Evolutionary conservation across 768 basidiomycete genomes (phyloP).

Genomic region (Kwoniella newhampshirensis): DNA sequence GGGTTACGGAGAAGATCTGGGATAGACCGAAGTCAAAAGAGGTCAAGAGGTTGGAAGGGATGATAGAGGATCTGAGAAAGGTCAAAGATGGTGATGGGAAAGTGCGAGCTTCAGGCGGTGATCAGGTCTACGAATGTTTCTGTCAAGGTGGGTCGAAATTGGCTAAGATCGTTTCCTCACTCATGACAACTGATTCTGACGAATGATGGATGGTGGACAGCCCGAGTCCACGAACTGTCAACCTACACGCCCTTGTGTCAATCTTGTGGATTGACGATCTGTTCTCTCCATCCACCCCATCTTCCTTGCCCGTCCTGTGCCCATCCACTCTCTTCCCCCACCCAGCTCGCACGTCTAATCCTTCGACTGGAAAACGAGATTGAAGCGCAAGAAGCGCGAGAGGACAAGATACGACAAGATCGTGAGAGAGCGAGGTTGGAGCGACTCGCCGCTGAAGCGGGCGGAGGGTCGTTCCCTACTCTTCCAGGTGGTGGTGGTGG

Average conservation of each 20-base stretch:
- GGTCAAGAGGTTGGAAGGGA: slow-evolving; percentile 42
- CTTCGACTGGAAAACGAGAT: slow-evolving; percentile 40
- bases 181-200: too few species aligned
- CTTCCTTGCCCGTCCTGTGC: slow-evolving; percentile 53
- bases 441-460: slow-evolving; percentile 32
- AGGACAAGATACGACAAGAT: slow-evolving; percentile 32
- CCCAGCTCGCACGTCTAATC: slow-evolving; percentile 41
- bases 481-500: slow-evolving; percentile 15
- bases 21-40: slow-evolving; percentile 40
- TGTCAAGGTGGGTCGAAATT: slow-evolving; percentile 47
- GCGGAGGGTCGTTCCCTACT: slow-evolving; percentile 48
- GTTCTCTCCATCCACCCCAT: slow-evolving; percentile 50
- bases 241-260: slow-evolving; percentile 51
- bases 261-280: slow-evolving; percentile 52
- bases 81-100: slow-evolving; percentile 34
- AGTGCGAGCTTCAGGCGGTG: slow-evolving; percentile 17
- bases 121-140: slow-evolving; percentile 38
- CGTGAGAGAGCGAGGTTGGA: slow-evolving; percentile 32
- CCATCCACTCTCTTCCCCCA: slow-evolving; percentile 30
- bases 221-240: slow-evolving; percentile 51
- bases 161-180: not conserved
- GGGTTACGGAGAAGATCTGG: slow-evolving; percentile 36
- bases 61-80: slow-evolving; percentile 32
- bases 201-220: slow-evolving; percentile 16
- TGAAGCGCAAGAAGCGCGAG: slow-evolving; percentile 33